Percentiles rank a stretch among this genome's conserved stretches.
These are phyloP conservation scores for Crucibulum laeve DNA, from an alignment of 768 basidiomycete species.

Conservation along the genomic window DNA sequence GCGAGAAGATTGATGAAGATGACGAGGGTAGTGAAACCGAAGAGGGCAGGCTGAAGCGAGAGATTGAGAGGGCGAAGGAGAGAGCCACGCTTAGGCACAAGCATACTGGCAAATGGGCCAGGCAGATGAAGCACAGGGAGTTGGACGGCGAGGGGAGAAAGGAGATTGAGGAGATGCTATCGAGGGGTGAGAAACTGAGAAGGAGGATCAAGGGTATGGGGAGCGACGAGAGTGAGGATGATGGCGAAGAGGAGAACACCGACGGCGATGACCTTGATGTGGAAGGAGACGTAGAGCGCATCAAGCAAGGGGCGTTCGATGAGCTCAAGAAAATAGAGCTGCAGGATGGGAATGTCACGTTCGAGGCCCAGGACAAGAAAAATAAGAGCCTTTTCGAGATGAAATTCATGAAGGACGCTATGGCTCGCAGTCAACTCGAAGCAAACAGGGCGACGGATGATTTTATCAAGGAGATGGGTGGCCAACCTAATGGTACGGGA, in stretches of 20 bases:
- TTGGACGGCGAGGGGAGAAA: conserved; percentile 54
- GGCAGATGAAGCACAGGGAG: conserved; percentile 58
- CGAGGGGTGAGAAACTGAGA: conserved; percentile 73
- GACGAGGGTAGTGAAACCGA: conserved; percentile 26
- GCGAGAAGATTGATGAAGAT: conserved; percentile 46
- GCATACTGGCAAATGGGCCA: conserved; percentile 85
- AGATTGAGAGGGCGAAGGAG: conserved; percentile 80
- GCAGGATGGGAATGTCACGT: conserved; percentile 22
- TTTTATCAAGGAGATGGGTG: conserved; percentile 66
- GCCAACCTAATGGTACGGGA: conserved; percentile 15
- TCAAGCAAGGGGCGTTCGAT: conserved; percentile 71
- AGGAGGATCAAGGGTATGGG: conserved; percentile 68
- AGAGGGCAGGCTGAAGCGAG: conserved; percentile 58
- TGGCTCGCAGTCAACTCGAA: conserved; percentile 56
- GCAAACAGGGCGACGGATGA: conserved; percentile 66
- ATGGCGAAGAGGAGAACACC: conserved; percentile 39
- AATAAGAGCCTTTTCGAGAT: conserved; percentile 81
- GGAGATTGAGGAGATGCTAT: conserved; percentile 84
- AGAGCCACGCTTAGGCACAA: conserved; percentile 88
- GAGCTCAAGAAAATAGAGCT: conserved; percentile 57
- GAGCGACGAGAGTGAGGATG: conserved; percentile 52
- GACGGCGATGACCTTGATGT: conserved; percentile 35
- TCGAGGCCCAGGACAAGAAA: conserved; percentile 27
- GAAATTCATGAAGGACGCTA: conserved; percentile 98
- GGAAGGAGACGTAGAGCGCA: conserved; percentile 43